phyloP scores from a whole-genome alignment of 116 monocot species.

The Dioscorea cayenensis region DNA sequence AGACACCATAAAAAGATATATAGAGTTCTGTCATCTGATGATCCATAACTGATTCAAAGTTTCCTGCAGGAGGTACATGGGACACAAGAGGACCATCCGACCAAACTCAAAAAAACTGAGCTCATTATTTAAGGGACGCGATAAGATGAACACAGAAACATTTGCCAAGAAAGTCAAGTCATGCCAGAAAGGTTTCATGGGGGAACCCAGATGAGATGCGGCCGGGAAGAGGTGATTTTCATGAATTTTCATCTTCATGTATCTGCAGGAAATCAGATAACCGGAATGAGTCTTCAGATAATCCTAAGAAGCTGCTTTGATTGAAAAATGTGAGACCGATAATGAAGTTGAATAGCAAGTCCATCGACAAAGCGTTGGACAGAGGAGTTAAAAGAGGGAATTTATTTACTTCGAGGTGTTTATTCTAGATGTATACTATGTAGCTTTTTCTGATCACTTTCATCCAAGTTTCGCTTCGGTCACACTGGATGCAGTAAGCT shows the following conservation, averaged over 20 bases:
- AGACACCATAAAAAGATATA: too few species aligned
- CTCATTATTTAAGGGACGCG: constrained; percentile 44
- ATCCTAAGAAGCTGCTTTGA: not conserved
- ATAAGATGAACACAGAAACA: constrained; percentile 49
- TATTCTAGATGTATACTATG: too few species aligned
- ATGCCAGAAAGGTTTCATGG: constrained; percentile 75
- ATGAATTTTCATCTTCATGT: constrained; percentile 85
- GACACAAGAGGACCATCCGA: constrained; percentile 86
- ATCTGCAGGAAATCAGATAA: constrained; percentile 39
- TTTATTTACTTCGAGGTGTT: too few species aligned
- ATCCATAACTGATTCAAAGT: not conserved
- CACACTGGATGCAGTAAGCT: not conserved
- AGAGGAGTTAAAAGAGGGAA: too few species aligned
- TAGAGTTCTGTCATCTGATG: not conserved
- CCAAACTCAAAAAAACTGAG: constrained; percentile 88
- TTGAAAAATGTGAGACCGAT: too few species aligned
- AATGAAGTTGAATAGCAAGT: too few species aligned
- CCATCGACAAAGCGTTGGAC: too few species aligned
- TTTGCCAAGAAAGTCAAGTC: constrained; percentile 60
- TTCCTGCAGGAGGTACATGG: constrained; percentile 75
- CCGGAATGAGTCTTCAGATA: not conserved
- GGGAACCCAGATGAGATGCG: constrained; percentile 90
- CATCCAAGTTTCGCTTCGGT: not conserved
- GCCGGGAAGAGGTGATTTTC: constrained; percentile 76
- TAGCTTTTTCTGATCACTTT: too few species aligned